Evolutionary conservation across 2,329 filamentous ascomycete genomes (phyloP).

Genomic region (Leptographium galeiforme): DNA sequence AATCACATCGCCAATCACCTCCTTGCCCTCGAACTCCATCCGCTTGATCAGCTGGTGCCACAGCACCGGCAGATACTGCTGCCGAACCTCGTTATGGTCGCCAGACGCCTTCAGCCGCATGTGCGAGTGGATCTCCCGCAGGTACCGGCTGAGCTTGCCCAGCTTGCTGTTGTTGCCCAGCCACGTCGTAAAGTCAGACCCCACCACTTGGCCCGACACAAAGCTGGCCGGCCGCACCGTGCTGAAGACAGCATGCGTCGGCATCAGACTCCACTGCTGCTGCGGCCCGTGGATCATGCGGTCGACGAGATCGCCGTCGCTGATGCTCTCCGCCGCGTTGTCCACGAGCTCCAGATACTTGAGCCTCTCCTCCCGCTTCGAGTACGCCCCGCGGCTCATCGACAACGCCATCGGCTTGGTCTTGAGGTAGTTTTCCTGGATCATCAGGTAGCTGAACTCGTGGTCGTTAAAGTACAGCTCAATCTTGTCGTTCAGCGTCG

Average conservation of each 20-base stretch:
- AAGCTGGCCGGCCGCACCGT: constrained; percentile 86
- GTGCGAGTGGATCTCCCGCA: constrained; percentile 92
- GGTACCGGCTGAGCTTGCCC: constrained; percentile 60
- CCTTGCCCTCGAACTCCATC: constrained; percentile 67
- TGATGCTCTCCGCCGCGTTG: constrained; percentile 87
- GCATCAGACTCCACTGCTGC: constrained; percentile 98
- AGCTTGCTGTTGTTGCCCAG: constrained; percentile 89
- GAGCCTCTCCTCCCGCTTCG: constrained; percentile 55
- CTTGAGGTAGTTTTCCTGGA: constrained; percentile 92
- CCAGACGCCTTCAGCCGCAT: constrained; percentile 87
- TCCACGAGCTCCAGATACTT: constrained; percentile 80
- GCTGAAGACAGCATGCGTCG: constrained; percentile 87
- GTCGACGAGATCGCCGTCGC: constrained; percentile 90
- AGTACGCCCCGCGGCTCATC: constrained; percentile 38
- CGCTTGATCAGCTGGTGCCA: constrained; percentile 70
- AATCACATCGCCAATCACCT: constrained; percentile 70
- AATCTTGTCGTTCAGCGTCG: constrained; percentile 91
- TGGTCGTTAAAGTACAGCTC: constrained; percentile 99
- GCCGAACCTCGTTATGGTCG: constrained; percentile 84
- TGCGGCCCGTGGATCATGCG: constrained; percentile 97
- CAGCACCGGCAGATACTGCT: constrained; percentile 82
- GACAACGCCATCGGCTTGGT: constrained; percentile 60
- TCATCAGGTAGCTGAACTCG: constrained; percentile 93
- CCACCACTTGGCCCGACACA: constrained; percentile 62
- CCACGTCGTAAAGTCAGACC: constrained; percentile 76